phyloP scores from a whole-genome alignment of 768 basidiomycete species.

The Suillus plorans region DNA sequence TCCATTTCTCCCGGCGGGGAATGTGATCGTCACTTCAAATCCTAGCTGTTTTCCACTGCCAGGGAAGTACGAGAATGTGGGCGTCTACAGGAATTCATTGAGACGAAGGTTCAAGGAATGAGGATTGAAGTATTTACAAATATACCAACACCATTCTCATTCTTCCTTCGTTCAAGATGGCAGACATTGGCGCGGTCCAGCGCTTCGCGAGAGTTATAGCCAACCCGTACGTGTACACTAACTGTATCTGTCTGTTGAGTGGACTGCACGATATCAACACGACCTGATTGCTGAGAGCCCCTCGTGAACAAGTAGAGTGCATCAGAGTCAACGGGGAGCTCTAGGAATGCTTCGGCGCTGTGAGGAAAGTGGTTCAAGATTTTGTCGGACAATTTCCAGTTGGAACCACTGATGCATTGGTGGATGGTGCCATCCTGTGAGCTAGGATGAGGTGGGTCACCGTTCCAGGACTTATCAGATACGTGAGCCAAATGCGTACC shows the following conservation, averaged over 20 bases:
- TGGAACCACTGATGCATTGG: conserved; percentile 17
- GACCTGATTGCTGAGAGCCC: conserved; percentile 28
- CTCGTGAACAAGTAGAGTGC: conserved; percentile 30
- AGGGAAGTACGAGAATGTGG: conserved; percentile 13
- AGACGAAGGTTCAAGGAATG: background rate
- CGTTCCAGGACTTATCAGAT: background rate
- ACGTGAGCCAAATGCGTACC: background rate
- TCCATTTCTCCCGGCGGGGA: conserved; percentile 32
- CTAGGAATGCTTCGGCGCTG: conserved; percentile 27
- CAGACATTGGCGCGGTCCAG: conserved; percentile 31
- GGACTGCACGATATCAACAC: conserved; percentile 30
- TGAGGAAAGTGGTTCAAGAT: conserved; percentile 18
- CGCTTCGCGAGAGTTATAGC: conserved; percentile 16
- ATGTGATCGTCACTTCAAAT: conserved; percentile 37
- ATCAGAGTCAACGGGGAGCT: conserved; percentile 32
- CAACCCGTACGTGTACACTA: conserved; percentile 28
- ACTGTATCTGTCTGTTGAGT: conserved; percentile 26
- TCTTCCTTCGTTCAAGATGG: conserved; percentile 22
- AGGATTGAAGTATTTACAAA: conserved; percentile 25
- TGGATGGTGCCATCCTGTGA: conserved; percentile 6
- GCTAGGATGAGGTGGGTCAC: background rate
- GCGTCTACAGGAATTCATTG: conserved; percentile 31
- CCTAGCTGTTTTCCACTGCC: conserved; percentile 18
- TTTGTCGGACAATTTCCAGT: conserved; percentile 18
- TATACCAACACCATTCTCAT: conserved; percentile 32